These are phyloP conservation scores for Psilocybe subaeruginosa DNA, from an alignment of 768 basidiomycete genomes.

Conservation along the genomic window DNA sequence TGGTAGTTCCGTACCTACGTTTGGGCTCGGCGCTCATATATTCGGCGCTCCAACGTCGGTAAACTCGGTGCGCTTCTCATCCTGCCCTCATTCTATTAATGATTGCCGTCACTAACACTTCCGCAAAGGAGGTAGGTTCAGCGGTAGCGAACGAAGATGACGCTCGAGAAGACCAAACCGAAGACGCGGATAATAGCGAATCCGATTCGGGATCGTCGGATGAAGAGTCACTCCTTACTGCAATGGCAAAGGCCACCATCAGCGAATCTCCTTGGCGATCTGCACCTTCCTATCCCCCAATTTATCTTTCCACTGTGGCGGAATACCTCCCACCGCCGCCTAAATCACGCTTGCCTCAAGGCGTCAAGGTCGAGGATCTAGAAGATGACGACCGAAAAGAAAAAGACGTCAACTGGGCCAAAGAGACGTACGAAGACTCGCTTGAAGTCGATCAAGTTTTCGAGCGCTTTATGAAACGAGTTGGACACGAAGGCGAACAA, in stretches of 20 bases:
- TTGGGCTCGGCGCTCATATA: conserved; percentile 68
- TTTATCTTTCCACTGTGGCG: conserved; percentile 75
- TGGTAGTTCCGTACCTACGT: conserved; percentile 23
- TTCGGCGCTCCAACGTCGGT: conserved; percentile 47
- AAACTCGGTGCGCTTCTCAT: conserved; percentile 13
- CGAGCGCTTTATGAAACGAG: conserved; percentile 78
- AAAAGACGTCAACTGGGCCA: conserved; percentile 52
- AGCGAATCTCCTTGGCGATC: conserved; percentile 67
- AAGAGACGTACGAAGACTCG: conserved; percentile 83
- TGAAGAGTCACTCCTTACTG: conserved; percentile 53
- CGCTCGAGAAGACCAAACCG: not conserved
- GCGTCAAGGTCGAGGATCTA: conserved; percentile 45
- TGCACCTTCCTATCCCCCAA: conserved; percentile 65
- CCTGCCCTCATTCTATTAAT: conserved; percentile 5
- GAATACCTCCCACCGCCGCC: conserved; percentile 71
- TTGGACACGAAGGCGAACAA: conserved; percentile 75
- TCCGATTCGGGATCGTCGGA: conserved; percentile 18
- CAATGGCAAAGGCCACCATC: conserved; percentile 57
- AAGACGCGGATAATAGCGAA: conserved; percentile 15
- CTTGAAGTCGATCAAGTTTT: conserved; percentile 83
- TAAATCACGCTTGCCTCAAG: conserved; percentile 48
- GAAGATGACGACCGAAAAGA: conserved; percentile 25
- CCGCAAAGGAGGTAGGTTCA: not conserved
- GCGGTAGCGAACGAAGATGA: conserved; percentile 5
- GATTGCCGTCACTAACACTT: not conserved